Evolutionary conservation across 257 asterid species (phyloP), one percentile per base, ranked within the genome.

Genomic region (Gentiana macrophylla): DNA sequence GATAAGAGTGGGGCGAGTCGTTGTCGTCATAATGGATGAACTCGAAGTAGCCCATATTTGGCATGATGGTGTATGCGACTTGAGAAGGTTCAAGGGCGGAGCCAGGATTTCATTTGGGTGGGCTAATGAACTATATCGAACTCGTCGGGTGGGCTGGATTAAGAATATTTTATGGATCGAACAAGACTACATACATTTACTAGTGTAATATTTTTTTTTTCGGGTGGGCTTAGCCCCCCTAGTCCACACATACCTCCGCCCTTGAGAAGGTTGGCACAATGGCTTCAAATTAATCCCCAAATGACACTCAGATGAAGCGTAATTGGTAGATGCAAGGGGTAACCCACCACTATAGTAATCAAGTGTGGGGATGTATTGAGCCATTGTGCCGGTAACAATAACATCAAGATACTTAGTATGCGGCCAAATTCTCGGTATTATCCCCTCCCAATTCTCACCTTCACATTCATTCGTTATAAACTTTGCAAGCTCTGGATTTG

Each of bases 371-470:
- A 88, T 88, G n/a, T 88, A 88, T 59, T 84, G 96, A 1, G 94
- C 94, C 96, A 88, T 88, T 4, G 96, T 90, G 1, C 96, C 95
- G 0, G 95, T 88, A 12, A 82, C 96, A 24, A 88, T 80, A 46
- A 84, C 96, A 43, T 88, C 96, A 6, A 88, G 77, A 52, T 84
- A 84, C 57, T 80, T 82, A 0, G 94, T 75, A 35, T 79, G 83
- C 8, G 95, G 96, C 96, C 96, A 88, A 34, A 88, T 82, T 65
- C 96, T 67, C 0, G 81, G 70, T 46, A 88, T 79, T 6, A 88
- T 88, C 37, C 67, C 41, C 38, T 82, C 90, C 97, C 95, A 85
- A 7, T 74, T 78, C 12, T 77, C 89, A 0, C 74, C 79, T 47
- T 79, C 82, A 43, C 97, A 88, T 57, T 85, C 91, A 2, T 37